phyloP scores from a whole-genome alignment of 768 basidiomycete genomes.

The Suillus weaverae region DNA sequence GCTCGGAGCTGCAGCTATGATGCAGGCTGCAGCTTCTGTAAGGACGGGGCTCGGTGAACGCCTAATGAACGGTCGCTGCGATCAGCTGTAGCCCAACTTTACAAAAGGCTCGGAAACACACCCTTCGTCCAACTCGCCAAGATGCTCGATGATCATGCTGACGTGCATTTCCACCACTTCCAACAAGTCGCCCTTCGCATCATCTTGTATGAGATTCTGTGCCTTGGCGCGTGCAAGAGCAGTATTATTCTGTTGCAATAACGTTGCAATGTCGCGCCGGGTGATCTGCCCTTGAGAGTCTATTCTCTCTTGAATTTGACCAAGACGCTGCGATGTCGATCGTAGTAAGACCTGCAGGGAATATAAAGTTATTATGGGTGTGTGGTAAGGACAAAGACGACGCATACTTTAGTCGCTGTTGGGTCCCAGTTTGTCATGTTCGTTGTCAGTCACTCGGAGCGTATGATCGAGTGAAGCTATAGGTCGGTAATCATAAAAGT shows the following conservation, averaged over 20 bases:
- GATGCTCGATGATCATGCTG: constrained; percentile 58
- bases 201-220: constrained; percentile 63
- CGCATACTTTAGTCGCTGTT: constrained; percentile 31
- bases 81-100: constrained; percentile 1
- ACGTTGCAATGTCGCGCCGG: constrained; percentile 65
- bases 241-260: constrained; percentile 61
- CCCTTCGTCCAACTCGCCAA: constrained; percentile 55
- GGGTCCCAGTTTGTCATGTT: constrained; percentile 32
- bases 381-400: neutral
- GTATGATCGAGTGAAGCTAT: neutral
- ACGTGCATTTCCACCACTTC: constrained; percentile 67
- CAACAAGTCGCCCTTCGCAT: constrained; percentile 59
- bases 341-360: constrained; percentile 56
- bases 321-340: constrained; percentile 61
- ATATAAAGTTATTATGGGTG: neutral
- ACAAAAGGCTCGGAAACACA: constrained; percentile 23
- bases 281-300: constrained; percentile 64
- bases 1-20: constrained; percentile 61
- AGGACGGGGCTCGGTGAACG: constrained; percentile 48
- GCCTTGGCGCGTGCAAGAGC: constrained; percentile 71
- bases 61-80: constrained; percentile 26
- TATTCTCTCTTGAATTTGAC: constrained; percentile 68
- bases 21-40: constrained; percentile 67
- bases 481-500: neutral
- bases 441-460: neutral